A percentile compares a stretch with the other conserved stretches of the same genome.
Evolutionary conservation across 306 rosid genomes (phyloP).

Genomic region (Vicia sativa): DNA sequence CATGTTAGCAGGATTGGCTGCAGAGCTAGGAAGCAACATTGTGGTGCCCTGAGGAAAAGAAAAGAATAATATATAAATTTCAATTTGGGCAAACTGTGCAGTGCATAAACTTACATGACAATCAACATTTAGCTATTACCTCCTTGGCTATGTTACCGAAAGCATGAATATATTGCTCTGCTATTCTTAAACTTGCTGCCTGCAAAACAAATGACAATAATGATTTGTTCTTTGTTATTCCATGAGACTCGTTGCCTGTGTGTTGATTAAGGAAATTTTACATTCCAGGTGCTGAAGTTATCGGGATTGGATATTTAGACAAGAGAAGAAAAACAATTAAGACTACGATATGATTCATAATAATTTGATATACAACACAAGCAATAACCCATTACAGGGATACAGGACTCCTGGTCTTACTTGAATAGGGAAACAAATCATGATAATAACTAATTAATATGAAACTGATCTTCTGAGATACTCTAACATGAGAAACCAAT

Average conservation of each 20-base stretch:
- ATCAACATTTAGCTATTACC: conserved; percentile 52
- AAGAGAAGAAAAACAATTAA: background rate
- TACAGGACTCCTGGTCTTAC: background rate
- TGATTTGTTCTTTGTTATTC: conserved; percentile 18
- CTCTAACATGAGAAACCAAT: conserved; percentile 3
- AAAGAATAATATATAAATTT: conserved; percentile 6
- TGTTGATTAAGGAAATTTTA: conserved; percentile 16
- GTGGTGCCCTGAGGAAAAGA: conserved; percentile 76
- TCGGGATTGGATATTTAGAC: background rate
- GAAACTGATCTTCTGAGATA: conserved; percentile 2
- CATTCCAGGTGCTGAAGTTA: conserved; percentile 1
- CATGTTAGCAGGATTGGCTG: conserved; percentile 85
- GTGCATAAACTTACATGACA: background rate
- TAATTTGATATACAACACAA: background rate
- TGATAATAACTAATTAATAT: background rate
- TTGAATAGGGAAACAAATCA: conserved; percentile 1
- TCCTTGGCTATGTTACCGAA: conserved; percentile 88
- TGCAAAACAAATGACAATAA: conserved; percentile 51
- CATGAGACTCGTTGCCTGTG: background rate
- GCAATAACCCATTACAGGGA: conserved; percentile 2
- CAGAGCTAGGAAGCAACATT: conserved; percentile 89
- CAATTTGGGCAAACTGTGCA: conserved; percentile 2
- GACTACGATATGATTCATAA: background rate
- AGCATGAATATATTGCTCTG: conserved; percentile 90
- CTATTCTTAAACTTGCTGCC: conserved; percentile 93